Percentiles rank a stretch among this genome's conserved stretches.
Conservation (phyloP, 441 rosid species). For the Omphalea diandra region DNA sequence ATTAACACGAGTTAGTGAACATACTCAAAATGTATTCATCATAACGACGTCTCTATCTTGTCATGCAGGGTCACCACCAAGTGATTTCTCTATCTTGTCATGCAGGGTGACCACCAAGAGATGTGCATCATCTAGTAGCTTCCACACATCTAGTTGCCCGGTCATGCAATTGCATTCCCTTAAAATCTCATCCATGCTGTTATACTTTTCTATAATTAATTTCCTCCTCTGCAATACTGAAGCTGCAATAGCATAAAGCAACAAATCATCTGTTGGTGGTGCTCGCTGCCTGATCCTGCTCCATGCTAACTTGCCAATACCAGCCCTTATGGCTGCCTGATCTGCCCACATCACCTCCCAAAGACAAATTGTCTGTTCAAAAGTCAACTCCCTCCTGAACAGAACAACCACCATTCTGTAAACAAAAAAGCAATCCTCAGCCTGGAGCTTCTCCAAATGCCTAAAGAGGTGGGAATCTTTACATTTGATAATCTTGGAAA, state of each 20-base stretch:
- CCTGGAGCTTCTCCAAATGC: constrained; percentile 90
- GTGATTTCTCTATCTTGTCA: constrained; percentile 10
- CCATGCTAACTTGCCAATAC: constrained; percentile 85
- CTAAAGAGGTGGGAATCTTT: constrained; percentile 87
- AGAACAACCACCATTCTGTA: constrained; percentile 94
- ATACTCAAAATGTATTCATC: background rate
- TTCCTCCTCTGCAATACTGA: constrained; percentile 89
- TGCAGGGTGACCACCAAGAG: constrained; percentile 11
- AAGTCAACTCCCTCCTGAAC: constrained; percentile 85
- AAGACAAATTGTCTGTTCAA: constrained; percentile 83
- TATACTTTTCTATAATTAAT: constrained; percentile 76
- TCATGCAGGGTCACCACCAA: constrained; percentile 10
- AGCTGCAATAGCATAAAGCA: constrained; percentile 90
- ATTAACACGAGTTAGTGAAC: constrained; percentile 12
- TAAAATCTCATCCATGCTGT: constrained; percentile 94
- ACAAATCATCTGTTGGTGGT: constrained; percentile 83
- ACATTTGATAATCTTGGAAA: constrained; percentile 78
- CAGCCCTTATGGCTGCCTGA: constrained; percentile 89
- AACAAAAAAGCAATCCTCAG: constrained; percentile 94
- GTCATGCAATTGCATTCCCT: constrained; percentile 94
- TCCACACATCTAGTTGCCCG: constrained; percentile 97
- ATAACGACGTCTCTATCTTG: constrained; percentile 4
- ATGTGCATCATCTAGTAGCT: constrained; percentile 15
- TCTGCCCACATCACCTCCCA: constrained; percentile 99
- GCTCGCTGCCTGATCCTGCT: constrained; percentile 77